Conservation (phyloP, 805 yeast species). For the Pichia nakasei region DNA sequence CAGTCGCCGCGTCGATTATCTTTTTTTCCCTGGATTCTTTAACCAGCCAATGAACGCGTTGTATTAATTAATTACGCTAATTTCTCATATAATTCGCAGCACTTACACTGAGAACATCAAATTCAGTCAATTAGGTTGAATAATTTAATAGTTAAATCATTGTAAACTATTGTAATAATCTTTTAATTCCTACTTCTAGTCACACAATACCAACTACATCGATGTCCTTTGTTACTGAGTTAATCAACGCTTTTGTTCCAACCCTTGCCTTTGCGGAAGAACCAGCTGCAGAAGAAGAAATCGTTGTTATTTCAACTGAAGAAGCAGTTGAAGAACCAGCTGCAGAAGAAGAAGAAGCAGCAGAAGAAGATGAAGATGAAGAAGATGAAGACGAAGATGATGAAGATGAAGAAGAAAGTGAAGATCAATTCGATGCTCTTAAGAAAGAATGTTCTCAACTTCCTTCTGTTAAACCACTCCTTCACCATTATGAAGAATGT, state of each 20-base stretch:
- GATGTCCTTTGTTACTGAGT: slow-evolving; percentile 50
- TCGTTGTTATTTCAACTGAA: slow-evolving; percentile 35
- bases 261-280: slow-evolving; percentile 78
- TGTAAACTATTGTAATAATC: too few species aligned
- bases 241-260: slow-evolving; percentile 74
- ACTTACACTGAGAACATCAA: too few species aligned
- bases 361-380: slow-evolving; percentile 29
- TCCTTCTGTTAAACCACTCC: slow-evolving; percentile 57
- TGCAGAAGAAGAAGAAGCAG: slow-evolving; percentile 40
- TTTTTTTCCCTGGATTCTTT: too few species aligned
- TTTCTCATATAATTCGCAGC: too few species aligned
- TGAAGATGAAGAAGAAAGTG: slow-evolving; percentile 49
- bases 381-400: slow-evolving; percentile 33
- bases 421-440: slow-evolving; percentile 56
- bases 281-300: slow-evolving; percentile 29
- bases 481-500: slow-evolving; percentile 92
- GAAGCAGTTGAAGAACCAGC: slow-evolving; percentile 33
- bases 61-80: too few species aligned
- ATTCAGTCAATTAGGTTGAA: too few species aligned
- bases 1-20: too few species aligned
- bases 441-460: slow-evolving; percentile 63
- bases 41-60: too few species aligned
- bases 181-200: too few species aligned
- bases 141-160: too few species aligned
- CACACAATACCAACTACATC: background rate